These are phyloP conservation scores for Psidium guajava DNA, from an alignment of 345 rosid genomes.

Conservation along the genomic window DNA sequence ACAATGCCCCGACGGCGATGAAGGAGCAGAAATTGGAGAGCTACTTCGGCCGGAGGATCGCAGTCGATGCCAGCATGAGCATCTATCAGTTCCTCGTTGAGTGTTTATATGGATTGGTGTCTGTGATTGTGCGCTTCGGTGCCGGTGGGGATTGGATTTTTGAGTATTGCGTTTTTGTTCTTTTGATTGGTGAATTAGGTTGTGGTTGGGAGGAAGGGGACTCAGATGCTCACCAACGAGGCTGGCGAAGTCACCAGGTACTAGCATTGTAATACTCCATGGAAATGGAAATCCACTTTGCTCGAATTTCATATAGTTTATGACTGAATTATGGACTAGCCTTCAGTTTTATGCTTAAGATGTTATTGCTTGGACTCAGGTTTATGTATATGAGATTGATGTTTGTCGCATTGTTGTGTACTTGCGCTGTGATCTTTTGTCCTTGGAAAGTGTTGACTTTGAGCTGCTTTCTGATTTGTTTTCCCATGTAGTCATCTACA, in stretches of 20 bases:
- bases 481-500: constrained; percentile 60
- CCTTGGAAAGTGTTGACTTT: not conserved
- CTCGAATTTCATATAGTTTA: not conserved
- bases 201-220: constrained; percentile 83
- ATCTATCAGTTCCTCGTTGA: constrained; percentile 85
- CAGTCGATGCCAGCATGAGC: constrained; percentile 96
- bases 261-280: not conserved
- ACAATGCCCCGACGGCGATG: constrained; percentile 76
- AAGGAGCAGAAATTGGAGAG: constrained; percentile 83
- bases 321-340: not conserved
- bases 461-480: not conserved
- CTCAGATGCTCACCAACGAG: constrained; percentile 86
- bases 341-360: not conserved
- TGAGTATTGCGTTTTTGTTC: not conserved
- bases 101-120: constrained; percentile 1
- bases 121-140: not conserved
- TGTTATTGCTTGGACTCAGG: not conserved
- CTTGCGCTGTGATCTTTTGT: not conserved
- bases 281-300: not conserved
- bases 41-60: constrained; percentile 78
- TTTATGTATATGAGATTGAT: not conserved
- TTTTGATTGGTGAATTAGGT: constrained; percentile 29
- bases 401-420: not conserved
- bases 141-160: not conserved
- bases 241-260: constrained; percentile 97